Percentiles rank a stretch among this genome's conserved stretches.
phyloP scores from a whole-genome alignment of 176 grass and related monocot genomes.

The Oryza coarctata region DNA sequence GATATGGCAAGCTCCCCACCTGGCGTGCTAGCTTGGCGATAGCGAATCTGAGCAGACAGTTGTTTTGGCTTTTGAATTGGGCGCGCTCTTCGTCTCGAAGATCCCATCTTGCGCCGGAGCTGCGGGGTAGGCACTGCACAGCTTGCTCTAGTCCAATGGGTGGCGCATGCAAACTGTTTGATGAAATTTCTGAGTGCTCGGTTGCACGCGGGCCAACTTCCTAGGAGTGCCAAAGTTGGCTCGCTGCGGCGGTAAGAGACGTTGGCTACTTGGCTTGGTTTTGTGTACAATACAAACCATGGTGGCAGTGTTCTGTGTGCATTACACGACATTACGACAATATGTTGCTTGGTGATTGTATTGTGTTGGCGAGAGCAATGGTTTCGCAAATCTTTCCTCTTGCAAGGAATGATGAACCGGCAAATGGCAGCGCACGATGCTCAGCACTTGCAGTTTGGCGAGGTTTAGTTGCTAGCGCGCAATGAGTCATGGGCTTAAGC shows the following conservation, averaged over 20 bases:
- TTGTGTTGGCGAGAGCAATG: neutral
- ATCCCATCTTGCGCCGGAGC: neutral
- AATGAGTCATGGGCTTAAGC: neutral
- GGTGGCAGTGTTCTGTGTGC: neutral
- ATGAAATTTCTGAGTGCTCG: conserved; percentile 11
- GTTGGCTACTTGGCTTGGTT: no score
- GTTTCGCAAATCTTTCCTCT: neutral
- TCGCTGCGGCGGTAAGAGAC: neutral
- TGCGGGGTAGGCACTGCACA: neutral
- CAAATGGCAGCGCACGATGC: neutral
- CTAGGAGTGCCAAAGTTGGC: neutral
- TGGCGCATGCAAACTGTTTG: conserved; percentile 30
- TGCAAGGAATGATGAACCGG: neutral
- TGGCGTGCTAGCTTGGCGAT: neutral
- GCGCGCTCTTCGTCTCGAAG: neutral
- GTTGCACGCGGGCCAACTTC: neutral
- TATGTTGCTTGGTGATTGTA: neutral
- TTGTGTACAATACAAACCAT: neutral
- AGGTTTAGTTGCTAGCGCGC: neutral
- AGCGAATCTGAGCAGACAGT: neutral
- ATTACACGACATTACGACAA: neutral
- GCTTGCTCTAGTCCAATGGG: neutral
- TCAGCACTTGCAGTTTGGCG: neutral
- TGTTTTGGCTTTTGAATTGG: neutral
- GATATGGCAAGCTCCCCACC: conserved; percentile 4